Evolutionary conservation across 2,329 filamentous ascomycete species (phyloP), one percentile per base, ranked within the genome.

Genomic region (Sphaceloma murrayae): DNA sequence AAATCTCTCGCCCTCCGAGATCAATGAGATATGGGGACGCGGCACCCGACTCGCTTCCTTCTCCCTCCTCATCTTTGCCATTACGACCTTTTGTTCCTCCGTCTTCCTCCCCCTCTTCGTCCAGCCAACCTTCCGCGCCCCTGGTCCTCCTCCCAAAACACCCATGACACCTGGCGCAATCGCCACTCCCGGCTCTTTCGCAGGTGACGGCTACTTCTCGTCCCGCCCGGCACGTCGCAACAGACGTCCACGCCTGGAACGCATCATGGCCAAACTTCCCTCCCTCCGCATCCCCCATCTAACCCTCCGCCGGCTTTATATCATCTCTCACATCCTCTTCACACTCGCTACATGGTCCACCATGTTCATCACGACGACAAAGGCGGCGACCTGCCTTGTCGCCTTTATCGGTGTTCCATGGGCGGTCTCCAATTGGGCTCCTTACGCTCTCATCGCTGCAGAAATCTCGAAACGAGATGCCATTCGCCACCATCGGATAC

Each of bases 401-500:
- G 85, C 80, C 1, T 67, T 91, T 17, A 79, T 94, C 36, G 89
- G 89, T 24, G 78, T 96, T 47, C 87, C 85, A 1, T 96, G 89
- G 89, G 87, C 88, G 16, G 68, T 95, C 56, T 87, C 87, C 2
- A 76, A 93, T 18, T 96, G 89, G 89, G 89, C 88, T 0, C 89
- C 89, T 0, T 96, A 89, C 67, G 88, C 89, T 29, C 83, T 96
- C 54, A 95, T 96, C 59, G 87, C 85, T 34, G 85, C 85, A 4
- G 89, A 96, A 62, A 88, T 96, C 50, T 84, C 82, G 49, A 83
- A 80, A 48, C 80, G 86, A 4, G 85, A 94, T 58, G 78, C 81
- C 18, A 73, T 79, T 36, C 69, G 73, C 42, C 71, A 77, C 16
- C 66, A 70, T 9, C 61, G 67, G 18, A 64, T 68, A 16, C 63